Conservation (phyloP, 495 filamentous ascomycete species). For the Penicillium paradoxum region DNA sequence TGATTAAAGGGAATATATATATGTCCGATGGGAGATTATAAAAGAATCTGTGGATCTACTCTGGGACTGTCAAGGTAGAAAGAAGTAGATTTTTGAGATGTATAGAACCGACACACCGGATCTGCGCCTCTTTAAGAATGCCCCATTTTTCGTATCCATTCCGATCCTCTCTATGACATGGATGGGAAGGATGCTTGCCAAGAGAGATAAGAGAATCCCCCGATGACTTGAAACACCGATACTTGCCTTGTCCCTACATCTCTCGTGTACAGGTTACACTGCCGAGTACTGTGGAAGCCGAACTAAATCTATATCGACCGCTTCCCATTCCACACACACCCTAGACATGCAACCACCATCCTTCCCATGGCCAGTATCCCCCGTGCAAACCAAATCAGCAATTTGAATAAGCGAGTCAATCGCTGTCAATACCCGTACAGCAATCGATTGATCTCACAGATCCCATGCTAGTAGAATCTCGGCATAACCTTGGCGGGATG, state of each 20-base stretch:
- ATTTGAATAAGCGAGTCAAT: neutral
- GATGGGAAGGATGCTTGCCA: conserved; percentile 6
- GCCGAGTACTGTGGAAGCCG: neutral
- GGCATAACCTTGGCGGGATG: neutral
- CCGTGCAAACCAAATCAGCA: neutral
- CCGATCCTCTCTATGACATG: conserved; percentile 7
- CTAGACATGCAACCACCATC: neutral
- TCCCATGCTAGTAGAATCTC: conserved; percentile 5
- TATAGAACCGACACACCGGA: neutral
- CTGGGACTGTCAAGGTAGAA: neutral
- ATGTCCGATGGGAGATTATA: neutral
- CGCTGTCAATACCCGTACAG: neutral
- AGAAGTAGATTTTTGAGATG: neutral
- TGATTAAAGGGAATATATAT: neutral
- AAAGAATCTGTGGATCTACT: neutral
- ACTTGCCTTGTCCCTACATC: conserved; percentile 7
- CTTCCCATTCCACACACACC: neutral
- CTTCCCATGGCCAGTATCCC: neutral
- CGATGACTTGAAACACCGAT: conserved; percentile 1
- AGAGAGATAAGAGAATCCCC: conserved; percentile 5
- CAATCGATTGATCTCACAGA: conserved; percentile 14
- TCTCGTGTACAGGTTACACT: conserved; percentile 9
- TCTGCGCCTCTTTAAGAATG: conserved; percentile 4
- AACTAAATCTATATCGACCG: neutral
- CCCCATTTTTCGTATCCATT: conserved; percentile 1